These are phyloP conservation scores for Solanum paucissectum DNA, from an alignment of 257 asterid species.

Conservation along the genomic window DNA sequence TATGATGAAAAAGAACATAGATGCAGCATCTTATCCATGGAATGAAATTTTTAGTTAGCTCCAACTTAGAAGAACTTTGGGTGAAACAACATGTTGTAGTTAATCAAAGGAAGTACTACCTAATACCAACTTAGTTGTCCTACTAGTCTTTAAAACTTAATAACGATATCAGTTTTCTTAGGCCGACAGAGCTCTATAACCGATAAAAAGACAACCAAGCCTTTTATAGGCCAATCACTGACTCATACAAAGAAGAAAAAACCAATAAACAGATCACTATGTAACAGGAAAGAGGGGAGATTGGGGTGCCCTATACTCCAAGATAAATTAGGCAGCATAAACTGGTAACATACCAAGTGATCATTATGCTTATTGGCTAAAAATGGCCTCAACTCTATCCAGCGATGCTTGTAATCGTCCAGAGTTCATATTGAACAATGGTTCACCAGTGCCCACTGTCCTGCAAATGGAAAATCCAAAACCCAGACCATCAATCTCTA, in stretches of 20 bases:
- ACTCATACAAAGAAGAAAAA: not conserved
- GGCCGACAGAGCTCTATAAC: not conserved
- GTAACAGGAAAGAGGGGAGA: not conserved
- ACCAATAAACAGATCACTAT: not conserved
- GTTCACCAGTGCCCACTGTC: constrained; percentile 68
- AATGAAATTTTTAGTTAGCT: not conserved
- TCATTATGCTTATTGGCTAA: constrained; percentile 31
- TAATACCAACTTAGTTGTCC: not conserved
- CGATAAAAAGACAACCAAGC: not conserved
- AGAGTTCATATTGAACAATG: constrained; percentile 82
- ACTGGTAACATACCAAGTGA: constrained; percentile 12
- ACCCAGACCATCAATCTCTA: not conserved
- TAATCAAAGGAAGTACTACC: not conserved
- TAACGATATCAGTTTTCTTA: not conserved
- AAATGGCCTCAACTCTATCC: constrained; percentile 85
- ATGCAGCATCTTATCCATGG: not conserved
- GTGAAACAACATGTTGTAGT: not conserved
- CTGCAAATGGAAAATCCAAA: constrained; percentile 27
- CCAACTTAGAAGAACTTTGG: not conserved
- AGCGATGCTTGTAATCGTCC: constrained; percentile 86
- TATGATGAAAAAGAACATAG: not conserved
- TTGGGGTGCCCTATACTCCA: not conserved
- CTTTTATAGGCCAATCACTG: not conserved
- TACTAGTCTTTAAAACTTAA: not conserved
- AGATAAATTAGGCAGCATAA: not conserved